Evolutionary conservation across 106 monocot genomes (phyloP).

Genomic region (Hemerocallis citrina): DNA sequence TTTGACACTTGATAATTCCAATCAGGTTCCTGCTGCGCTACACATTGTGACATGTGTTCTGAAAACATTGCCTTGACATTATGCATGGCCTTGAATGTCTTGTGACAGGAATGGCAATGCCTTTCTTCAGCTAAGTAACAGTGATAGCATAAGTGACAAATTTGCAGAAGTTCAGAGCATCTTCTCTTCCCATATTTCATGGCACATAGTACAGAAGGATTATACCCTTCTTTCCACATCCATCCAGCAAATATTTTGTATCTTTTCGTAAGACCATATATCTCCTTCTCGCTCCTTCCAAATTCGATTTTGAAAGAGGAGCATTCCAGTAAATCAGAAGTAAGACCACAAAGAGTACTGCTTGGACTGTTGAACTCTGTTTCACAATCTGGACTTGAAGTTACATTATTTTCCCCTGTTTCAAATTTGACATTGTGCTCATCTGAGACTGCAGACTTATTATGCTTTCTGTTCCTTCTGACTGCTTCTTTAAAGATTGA

Average conservation of each 20-base stretch:
- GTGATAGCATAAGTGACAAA: conserved; percentile 56
- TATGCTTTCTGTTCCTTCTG: conserved; percentile 26
- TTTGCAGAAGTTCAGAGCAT: conserved; percentile 41
- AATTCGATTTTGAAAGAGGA: conserved; percentile 74
- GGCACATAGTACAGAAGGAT: conserved; percentile 47
- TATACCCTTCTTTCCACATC: conserved; percentile 71
- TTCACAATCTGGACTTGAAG: conserved; percentile 33
- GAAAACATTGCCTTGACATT: conserved; percentile 39
- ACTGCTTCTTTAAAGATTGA: conserved; percentile 71
- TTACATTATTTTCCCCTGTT: conserved; percentile 9
- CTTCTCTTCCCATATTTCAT: conserved; percentile 79
- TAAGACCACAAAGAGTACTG: conserved; percentile 25
- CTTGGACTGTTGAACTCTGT: conserved; percentile 50
- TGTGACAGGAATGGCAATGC: conserved; percentile 78
- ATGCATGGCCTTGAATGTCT: conserved; percentile 49
- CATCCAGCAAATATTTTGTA: conserved; percentile 60
- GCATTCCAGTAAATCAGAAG: conserved; percentile 31
- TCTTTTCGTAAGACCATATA: conserved; percentile 41
- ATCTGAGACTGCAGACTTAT: neutral
- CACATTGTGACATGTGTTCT: conserved; percentile 54
- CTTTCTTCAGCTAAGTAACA: conserved; percentile 64
- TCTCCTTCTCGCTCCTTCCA: conserved; percentile 62
- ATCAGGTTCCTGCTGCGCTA: conserved; percentile 39
- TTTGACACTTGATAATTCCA: conserved; percentile 38
- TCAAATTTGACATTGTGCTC: conserved; percentile 18